Evolutionary conservation across 768 basidiomycete genomes (phyloP), one percentile per base, ranked within the genome.

Genomic region (Kwoniella sp.): DNA sequence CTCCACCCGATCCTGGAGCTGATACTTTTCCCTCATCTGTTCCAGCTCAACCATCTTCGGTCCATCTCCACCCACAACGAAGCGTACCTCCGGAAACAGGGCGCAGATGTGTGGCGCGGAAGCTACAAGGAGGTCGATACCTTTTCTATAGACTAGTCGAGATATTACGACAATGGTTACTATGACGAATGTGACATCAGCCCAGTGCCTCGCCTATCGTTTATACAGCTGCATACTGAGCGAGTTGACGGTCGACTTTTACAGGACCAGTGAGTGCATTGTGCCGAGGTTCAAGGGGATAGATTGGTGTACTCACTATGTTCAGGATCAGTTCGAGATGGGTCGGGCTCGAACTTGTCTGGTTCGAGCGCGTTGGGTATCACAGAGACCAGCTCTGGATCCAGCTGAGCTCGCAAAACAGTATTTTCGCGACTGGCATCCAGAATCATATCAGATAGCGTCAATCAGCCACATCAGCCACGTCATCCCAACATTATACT

Each of bases 1-100:
- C 67, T 90, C 87, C n/a, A 99, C 91, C 9, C 91, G 86, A 72
- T 96, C 94, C 79, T 95, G 92, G 1, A 98, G 84, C 21, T 87
- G 83, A 73, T 95, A 82, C 60, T 90, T 91, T 81, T 99, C 95
- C 6, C 94, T 85, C 88, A 95, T 95, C 82, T 97, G 96, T 15
- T 96, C 85, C 6, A 99, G 82, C 66, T 98, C 92, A 36, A 94
- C 89, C 68, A 95, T 85, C 77, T 98, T 97, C 0, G 96, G 95
- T 0, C 96, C 96, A 68, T 93, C 90, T 0, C 96, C 96, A 1
- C 92, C 94, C 29, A 99, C 85, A 48, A 98, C 81, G 71, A 98
- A 96, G 46, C 87, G 86, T 52, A 98, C 91, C 65, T 92, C 86
- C 0, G 92, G 90, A 77, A 91, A 95, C 0, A 85, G 82, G 1